Evolutionary conservation across 495 filamentous ascomycete species (phyloP).

Genomic region (Delitschia confertaspora): DNA sequence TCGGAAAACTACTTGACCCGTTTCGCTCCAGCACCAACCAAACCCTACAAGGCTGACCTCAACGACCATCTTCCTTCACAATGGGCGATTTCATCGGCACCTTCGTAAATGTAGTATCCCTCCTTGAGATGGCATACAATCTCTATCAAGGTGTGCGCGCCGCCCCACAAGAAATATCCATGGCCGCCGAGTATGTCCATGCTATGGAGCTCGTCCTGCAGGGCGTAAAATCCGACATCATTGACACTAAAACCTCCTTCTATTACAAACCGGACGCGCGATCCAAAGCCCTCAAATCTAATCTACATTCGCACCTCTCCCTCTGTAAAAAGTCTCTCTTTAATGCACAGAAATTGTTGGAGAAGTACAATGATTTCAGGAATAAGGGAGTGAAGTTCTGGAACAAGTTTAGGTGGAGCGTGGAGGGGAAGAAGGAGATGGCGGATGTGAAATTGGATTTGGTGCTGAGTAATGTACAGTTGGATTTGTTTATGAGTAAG

Average conservation of each 20-base stretch:
- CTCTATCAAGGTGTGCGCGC: conserved; percentile 8
- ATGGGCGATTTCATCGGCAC: conserved; percentile 7
- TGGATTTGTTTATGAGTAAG: conserved; percentile 13
- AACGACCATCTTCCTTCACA: no score
- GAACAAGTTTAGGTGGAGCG: conserved; percentile 15
- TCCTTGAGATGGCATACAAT: conserved; percentile 11
- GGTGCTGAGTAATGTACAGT: conserved; percentile 3
- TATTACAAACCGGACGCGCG: conserved; percentile 4
- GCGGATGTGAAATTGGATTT: conserved; percentile 12
- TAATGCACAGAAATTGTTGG: conserved; percentile 6
- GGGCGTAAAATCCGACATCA: conserved; percentile 11
- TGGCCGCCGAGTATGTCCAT: conserved; percentile 12
- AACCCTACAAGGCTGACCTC: no score
- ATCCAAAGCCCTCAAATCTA: not conserved
- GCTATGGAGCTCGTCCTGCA: conserved; percentile 14
- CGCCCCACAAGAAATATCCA: conserved; percentile 9
- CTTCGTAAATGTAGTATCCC: conserved; percentile 2
- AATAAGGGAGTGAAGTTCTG: conserved; percentile 1
- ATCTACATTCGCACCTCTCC: conserved; percentile 2
- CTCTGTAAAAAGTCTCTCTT: conserved; percentile 3
- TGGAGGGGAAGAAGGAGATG: conserved; percentile 17
- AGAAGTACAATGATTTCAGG: conserved; percentile 8
- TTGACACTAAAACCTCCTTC: conserved; percentile 7
- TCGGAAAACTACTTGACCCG: no score
- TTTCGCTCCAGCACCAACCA: no score